These are phyloP conservation scores for Acer negundo DNA, from an alignment of 345 rosid species.

Conservation along the genomic window DNA sequence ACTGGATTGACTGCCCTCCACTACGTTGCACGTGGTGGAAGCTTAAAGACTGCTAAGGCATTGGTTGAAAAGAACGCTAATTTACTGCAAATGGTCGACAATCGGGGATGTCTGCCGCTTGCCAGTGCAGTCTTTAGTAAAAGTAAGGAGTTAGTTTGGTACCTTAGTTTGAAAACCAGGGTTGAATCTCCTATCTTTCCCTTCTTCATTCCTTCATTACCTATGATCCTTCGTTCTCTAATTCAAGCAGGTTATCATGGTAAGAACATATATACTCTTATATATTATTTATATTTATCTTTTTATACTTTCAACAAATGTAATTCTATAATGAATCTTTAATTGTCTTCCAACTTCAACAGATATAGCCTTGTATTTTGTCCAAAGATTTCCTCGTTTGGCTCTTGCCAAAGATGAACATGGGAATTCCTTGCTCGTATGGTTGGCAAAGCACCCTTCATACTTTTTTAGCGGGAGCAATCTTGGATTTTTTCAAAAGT, in stretches of 20 bases:
- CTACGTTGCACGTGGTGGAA: too few relatives aligned
- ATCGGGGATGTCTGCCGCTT: not conserved
- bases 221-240: not conserved
- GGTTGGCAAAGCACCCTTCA: not conserved
- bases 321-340: not conserved
- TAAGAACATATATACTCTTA: too few relatives aligned
- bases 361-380: not conserved
- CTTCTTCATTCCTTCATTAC: not conserved
- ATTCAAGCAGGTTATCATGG: not conserved
- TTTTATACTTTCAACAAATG: too few relatives aligned
- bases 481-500: not conserved
- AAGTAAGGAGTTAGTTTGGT: not conserved
- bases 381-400: not conserved
- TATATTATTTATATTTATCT: too few relatives aligned
- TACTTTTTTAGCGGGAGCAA: not conserved
- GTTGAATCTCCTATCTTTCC: not conserved
- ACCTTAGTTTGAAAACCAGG: not conserved
- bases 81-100: not conserved
- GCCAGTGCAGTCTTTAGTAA: fast-evolving
- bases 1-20: too few relatives aligned
- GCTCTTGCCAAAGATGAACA: not conserved
- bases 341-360: not conserved
- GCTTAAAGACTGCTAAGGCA: too few relatives aligned
- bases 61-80: not conserved
- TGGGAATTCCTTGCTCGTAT: not conserved